Conservation (phyloP, 1,284 basidiomycete genomes). For the Cutaneotrichosporon sp. region DNA sequence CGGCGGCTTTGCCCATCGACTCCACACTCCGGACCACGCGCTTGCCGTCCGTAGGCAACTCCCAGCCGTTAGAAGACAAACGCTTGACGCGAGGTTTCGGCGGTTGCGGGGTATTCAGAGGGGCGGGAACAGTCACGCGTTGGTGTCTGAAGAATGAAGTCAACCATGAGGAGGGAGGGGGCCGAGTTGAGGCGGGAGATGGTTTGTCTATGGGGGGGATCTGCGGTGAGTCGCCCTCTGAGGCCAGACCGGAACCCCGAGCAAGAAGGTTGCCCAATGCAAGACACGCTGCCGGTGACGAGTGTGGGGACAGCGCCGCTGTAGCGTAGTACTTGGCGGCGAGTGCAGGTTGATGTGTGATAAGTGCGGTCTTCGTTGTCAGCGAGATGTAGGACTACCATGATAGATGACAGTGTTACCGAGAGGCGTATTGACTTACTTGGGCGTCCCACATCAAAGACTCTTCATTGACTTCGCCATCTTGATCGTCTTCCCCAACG, state of each 20-base stretch:
- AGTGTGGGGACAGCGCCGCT: slow-evolving; percentile 39
- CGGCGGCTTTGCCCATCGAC: slow-evolving; percentile 41
- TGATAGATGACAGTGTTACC: too few relatives aligned
- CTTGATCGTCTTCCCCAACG: slow-evolving; percentile 6
- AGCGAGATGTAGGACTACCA: too few relatives aligned
- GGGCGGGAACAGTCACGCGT: background rate
- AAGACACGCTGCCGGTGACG: slow-evolving; percentile 37
- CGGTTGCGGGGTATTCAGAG: background rate
- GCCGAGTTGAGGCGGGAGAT: too few relatives aligned
- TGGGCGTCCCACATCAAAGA: slow-evolving; percentile 42
- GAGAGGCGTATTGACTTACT: slow-evolving; percentile 21
- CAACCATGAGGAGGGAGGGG: slow-evolving; percentile 14
- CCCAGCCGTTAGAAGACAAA: slow-evolving; percentile 28
- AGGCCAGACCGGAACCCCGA: slow-evolving; percentile 27
- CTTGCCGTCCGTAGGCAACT: slow-evolving; percentile 39
- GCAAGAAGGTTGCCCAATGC: slow-evolving; percentile 41
- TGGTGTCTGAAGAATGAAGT: slow-evolving; percentile 14
- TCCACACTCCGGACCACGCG: slow-evolving; percentile 38
- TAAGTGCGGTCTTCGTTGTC: slow-evolving; percentile 34
- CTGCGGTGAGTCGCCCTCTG: slow-evolving; percentile 16
- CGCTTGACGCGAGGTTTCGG: background rate
- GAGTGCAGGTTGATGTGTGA: slow-evolving; percentile 36
- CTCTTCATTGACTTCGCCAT: slow-evolving; percentile 30
- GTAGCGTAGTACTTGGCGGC: slow-evolving; percentile 36
- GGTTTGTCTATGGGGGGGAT: too few relatives aligned